phyloP scores from a whole-genome alignment of 495 filamentous ascomycete genomes.

The Aspergillus egyptiacus region DNA sequence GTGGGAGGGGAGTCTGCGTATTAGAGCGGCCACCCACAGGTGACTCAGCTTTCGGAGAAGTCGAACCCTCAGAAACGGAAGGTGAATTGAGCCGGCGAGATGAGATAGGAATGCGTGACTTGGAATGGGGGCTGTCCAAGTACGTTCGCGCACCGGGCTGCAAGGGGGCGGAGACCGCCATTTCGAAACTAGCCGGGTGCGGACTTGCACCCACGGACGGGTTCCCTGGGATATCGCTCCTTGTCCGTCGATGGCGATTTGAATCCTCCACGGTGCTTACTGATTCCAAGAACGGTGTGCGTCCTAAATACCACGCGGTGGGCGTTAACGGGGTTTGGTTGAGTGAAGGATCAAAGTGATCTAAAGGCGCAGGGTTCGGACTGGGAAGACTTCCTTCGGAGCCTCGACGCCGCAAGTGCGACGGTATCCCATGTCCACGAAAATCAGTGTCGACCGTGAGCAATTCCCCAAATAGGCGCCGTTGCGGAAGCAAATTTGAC shows the following conservation, averaged over 20 bases:
- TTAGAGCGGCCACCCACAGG: constrained; percentile 34
- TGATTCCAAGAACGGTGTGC: constrained; percentile 43
- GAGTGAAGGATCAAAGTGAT: constrained; percentile 34
- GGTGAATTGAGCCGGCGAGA: constrained; percentile 42
- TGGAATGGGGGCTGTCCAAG: constrained; percentile 41
- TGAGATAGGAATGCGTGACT: constrained; percentile 54
- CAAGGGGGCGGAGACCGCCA: constrained; percentile 38
- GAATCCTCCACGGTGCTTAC: constrained; percentile 31
- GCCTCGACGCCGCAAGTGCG: constrained; percentile 41
- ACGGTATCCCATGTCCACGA: constrained; percentile 36
- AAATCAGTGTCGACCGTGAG: constrained; percentile 35
- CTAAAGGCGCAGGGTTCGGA: constrained; percentile 45
- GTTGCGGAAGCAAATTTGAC: constrained; percentile 23
- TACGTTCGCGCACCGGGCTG: constrained; percentile 24
- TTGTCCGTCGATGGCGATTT: constrained; percentile 40
- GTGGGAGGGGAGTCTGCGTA: constrained; percentile 30
- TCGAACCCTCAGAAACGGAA: constrained; percentile 41
- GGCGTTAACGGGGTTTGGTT: constrained; percentile 46
- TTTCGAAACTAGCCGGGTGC: constrained; percentile 29
- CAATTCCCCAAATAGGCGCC: constrained; percentile 49
- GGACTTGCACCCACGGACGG: constrained; percentile 22
- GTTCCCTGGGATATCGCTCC: constrained; percentile 39
- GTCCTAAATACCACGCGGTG: constrained; percentile 50
- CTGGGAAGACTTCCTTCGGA: constrained; percentile 51
- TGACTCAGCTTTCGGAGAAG: constrained; percentile 40